Conservation (phyloP, 202 grass and related monocot genomes). For the Bolboschoenoplectus hybrid region DNA sequence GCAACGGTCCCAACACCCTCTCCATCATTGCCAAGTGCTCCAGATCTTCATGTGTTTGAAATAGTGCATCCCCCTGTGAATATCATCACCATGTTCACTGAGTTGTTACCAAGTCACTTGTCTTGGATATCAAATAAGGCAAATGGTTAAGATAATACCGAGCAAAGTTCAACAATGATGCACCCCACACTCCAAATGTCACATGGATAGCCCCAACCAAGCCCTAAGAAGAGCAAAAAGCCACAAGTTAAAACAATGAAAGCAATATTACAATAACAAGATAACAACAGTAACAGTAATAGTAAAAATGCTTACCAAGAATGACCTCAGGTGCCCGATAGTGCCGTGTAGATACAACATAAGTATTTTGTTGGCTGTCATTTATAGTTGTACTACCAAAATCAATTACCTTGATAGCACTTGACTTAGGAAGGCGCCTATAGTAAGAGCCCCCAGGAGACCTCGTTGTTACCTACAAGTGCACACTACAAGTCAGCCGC, state of each 20-base stretch:
- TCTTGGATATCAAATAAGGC: background rate
- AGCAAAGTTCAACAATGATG: constrained; percentile 92
- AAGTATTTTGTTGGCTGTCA: constrained; percentile 70
- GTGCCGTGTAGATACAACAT: constrained; percentile 94
- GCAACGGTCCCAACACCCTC: constrained; percentile 71
- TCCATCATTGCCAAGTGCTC: constrained; percentile 99
- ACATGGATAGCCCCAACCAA: constrained; percentile 91
- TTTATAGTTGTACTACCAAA: constrained; percentile 88
- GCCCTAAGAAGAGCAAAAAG: constrained; percentile 53
- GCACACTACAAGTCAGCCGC: constrained; percentile 27
- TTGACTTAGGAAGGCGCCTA: constrained; percentile 82
- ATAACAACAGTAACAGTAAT: background rate
- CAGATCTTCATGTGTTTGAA: constrained; percentile 97
- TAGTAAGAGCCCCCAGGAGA: constrained; percentile 72
- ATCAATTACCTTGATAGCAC: constrained; percentile 98
- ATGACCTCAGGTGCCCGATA: constrained; percentile 97
- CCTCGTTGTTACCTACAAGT: constrained; percentile 60
- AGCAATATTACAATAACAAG: constrained; percentile 28
- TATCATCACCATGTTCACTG: background rate
- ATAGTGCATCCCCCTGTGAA: constrained; percentile 78
- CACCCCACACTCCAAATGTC: constrained; percentile 98
- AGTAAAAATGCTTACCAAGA: constrained; percentile 55
- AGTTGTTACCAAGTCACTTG: constrained; percentile 32
- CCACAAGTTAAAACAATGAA: constrained; percentile 35
- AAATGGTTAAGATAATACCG: constrained; percentile 54